Percentiles rank a stretch among this genome's conserved stretches.
These are phyloP conservation scores for Curvularia eragrostidis DNA, from an alignment of 2,329 filamentous ascomycete genomes.

Conservation along the genomic window DNA sequence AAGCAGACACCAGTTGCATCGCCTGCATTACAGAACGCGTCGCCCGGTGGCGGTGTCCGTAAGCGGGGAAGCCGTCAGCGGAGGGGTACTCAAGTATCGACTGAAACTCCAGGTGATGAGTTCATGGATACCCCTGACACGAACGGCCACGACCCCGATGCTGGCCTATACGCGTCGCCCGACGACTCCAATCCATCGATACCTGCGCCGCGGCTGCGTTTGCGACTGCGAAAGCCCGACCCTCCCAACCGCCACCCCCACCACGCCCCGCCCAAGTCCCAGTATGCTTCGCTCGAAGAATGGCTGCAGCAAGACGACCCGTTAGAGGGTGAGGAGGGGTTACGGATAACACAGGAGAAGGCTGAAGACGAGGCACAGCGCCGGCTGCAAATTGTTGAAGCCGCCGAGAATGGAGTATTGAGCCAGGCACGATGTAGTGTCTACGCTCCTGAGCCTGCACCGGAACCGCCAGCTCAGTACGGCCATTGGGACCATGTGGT, in stretches of 20 bases:
- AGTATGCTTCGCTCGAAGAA: slow-evolving; percentile 65
- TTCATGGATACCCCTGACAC: slow-evolving; percentile 18
- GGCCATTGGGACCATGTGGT: slow-evolving; percentile 86
- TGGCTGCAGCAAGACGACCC: slow-evolving; percentile 65
- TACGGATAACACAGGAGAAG: slow-evolving; percentile 42
- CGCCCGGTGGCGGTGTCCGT: slow-evolving; percentile 26
- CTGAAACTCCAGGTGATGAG: slow-evolving; percentile 25
- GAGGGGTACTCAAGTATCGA: slow-evolving; percentile 26
- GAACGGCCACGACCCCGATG: slow-evolving; percentile 30
- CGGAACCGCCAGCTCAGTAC: slow-evolving; percentile 78
- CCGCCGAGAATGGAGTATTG: slow-evolving; percentile 77
- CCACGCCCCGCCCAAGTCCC: slow-evolving; percentile 55
- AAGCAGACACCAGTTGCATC: slow-evolving; percentile 28
- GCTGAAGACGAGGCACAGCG: slow-evolving; percentile 68
- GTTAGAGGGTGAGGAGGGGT: slow-evolving; percentile 52
- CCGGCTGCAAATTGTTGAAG: slow-evolving; percentile 74
- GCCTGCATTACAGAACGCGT: slow-evolving; percentile 23
- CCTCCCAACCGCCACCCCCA: slow-evolving; percentile 60
- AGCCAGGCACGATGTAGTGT: slow-evolving; percentile 73
- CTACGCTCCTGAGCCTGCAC: slow-evolving; percentile 74
- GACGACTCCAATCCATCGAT: slow-evolving; percentile 30
- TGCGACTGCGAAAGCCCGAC: slow-evolving; percentile 60
- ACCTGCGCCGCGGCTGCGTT: slow-evolving; percentile 49
- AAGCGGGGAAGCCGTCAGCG: slow-evolving; percentile 35
- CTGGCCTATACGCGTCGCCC: slow-evolving; percentile 29